These are phyloP conservation scores for Arachis monticola DNA, from an alignment of 331 rosid genomes.

Conservation along the genomic window DNA sequence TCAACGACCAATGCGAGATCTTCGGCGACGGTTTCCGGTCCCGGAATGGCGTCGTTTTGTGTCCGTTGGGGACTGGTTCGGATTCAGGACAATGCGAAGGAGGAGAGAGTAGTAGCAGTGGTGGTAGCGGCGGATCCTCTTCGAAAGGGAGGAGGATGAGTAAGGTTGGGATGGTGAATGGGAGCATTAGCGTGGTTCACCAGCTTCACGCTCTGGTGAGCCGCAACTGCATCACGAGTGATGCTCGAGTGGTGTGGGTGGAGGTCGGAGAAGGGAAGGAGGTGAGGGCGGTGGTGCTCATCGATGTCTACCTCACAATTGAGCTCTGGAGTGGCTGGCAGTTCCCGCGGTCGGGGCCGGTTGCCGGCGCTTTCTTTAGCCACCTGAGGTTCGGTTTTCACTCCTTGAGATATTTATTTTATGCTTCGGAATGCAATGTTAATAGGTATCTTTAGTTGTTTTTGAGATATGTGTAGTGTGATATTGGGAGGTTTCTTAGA, in stretches of 20 bases:
- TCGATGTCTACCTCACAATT: slow-evolving; percentile 74
- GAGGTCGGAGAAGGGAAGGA: slow-evolving; percentile 35
- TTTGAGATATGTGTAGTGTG: neutral
- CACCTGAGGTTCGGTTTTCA: slow-evolving; percentile 69
- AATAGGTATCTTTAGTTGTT: neutral
- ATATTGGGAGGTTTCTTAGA: neutral
- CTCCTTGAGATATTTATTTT: neutral
- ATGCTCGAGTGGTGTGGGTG: slow-evolving; percentile 55
- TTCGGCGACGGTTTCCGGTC: slow-evolving; percentile 57
- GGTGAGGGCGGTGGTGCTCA: slow-evolving; percentile 65
- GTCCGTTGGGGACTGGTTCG: slow-evolving; percentile 18
- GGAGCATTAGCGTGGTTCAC: slow-evolving; percentile 79
- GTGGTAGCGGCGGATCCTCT: slow-evolving; percentile 19
- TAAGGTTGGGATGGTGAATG: slow-evolving; percentile 71
- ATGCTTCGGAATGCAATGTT: neutral
- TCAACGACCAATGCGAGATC: slow-evolving; percentile 52
- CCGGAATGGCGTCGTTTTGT: slow-evolving; percentile 51
- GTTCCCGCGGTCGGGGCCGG: slow-evolving; percentile 61
- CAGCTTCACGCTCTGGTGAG: slow-evolving; percentile 75
- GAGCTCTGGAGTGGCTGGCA: slow-evolving; percentile 81
- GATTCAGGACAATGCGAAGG: slow-evolving; percentile 43
- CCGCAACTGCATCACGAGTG: slow-evolving; percentile 57
- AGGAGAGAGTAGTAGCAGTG: neutral
- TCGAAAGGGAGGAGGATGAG: slow-evolving; percentile 51
- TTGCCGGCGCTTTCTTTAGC: slow-evolving; percentile 72